phyloP scores from a whole-genome alignment of 139 green algal genomes.

The Coelastrella sp. region DNA sequence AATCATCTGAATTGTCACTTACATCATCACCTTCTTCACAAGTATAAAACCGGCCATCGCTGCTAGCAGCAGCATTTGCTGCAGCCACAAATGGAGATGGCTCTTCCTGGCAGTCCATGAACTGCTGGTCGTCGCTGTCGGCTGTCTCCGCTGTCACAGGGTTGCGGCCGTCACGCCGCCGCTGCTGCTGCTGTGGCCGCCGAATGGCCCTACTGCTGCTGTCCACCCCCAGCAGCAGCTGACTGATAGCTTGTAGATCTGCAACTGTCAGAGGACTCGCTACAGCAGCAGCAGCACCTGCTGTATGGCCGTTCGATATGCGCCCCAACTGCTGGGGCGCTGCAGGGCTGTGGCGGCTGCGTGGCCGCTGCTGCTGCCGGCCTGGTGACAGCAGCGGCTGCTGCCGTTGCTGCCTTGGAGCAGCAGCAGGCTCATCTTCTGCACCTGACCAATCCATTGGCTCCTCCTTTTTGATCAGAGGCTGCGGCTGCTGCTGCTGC shows the following conservation, averaged over 20 bases:
- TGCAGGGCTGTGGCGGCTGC: background rate
- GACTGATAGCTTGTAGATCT: conserved; percentile 16
- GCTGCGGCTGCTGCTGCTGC: conserved; percentile 21
- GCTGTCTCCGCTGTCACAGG: background rate
- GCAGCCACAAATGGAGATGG: background rate
- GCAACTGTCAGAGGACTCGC: background rate
- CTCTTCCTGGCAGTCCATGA: background rate
- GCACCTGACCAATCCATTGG: too few relatives aligned
- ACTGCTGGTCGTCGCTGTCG: background rate
- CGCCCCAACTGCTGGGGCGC: background rate
- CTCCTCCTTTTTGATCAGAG: too few relatives aligned
- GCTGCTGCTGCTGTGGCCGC: background rate
- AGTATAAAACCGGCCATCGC: background rate
- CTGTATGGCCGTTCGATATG: too few relatives aligned
- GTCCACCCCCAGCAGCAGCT: conserved; percentile 10
- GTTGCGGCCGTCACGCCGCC: background rate
- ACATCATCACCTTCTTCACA: background rate
- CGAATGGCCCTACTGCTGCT: background rate
- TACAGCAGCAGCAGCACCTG: background rate
- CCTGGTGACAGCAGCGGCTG: background rate
- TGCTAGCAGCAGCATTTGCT: background rate
- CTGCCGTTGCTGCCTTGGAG: background rate
- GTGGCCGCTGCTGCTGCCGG: background rate
- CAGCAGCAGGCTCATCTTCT: too few relatives aligned
- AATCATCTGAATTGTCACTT: background rate